A percentile compares a stretch with the other conserved stretches of the same genome.
Evolutionary conservation across 2,329 filamentous ascomycete species (phyloP).

Genomic region (Parascedosporium putredinis): DNA sequence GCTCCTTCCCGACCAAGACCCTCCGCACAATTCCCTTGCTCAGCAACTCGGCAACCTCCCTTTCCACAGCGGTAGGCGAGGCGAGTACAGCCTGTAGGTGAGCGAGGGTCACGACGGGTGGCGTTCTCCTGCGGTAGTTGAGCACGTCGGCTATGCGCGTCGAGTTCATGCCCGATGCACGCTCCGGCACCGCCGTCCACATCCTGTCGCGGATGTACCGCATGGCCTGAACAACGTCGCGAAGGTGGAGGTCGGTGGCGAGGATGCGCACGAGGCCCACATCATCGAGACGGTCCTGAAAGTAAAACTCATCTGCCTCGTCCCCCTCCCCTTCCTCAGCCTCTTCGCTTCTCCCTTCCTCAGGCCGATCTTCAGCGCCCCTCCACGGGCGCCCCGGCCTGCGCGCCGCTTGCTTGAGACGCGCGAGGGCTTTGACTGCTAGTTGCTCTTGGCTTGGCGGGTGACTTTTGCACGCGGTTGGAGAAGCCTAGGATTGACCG

Average conservation of each 20-base stretch:
- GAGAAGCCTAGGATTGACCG: constrained; percentile 26
- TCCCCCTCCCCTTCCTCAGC: constrained; percentile 11
- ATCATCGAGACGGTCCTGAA: constrained; percentile 43
- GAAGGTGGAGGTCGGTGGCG: constrained; percentile 42
- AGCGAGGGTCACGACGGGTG: constrained; percentile 53
- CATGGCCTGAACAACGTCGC: constrained; percentile 56
- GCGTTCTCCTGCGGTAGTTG: constrained; percentile 46
- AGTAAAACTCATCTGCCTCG: constrained; percentile 19
- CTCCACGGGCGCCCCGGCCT: too few relatives aligned
- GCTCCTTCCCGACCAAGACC: constrained; percentile 50
- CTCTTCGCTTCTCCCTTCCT: neutral
- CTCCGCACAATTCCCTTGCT: constrained; percentile 47
- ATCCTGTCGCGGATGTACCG: constrained; percentile 49
- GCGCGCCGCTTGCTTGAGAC: constrained; percentile 10
- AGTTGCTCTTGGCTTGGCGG: constrained; percentile 11
- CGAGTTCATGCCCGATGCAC: constrained; percentile 50
- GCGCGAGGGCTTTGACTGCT: constrained; percentile 10
- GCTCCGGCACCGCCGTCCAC: constrained; percentile 53
- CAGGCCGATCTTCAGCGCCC: constrained; percentile 16
- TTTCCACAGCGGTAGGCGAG: constrained; percentile 54
- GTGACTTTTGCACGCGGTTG: constrained; percentile 23
- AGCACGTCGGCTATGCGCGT: constrained; percentile 53
- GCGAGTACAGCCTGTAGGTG: constrained; percentile 55
- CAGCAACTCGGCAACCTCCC: constrained; percentile 54
- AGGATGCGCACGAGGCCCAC: constrained; percentile 45